A percentile compares a stretch with the other conserved stretches of the same genome.
These are phyloP conservation scores for Clarkia xantiana DNA, from an alignment of 345 rosid genomes.

Conservation along the genomic window DNA sequence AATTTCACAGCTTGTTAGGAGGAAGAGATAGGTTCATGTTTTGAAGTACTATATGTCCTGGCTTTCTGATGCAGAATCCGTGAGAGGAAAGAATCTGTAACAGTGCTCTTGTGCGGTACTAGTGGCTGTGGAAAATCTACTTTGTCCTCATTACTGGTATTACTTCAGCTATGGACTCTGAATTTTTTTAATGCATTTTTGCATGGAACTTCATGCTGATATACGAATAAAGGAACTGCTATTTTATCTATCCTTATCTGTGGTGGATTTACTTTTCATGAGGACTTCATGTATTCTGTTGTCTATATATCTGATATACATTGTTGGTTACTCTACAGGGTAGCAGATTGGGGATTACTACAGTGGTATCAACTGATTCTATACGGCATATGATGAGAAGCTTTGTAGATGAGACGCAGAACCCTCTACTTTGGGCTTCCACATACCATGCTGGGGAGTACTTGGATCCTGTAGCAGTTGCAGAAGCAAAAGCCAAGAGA, in stretches of 20 bases:
- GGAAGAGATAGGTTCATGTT: slow-evolving; percentile 5
- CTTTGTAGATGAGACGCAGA: slow-evolving; percentile 75
- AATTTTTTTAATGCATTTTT: too few relatives aligned
- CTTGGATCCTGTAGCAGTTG: slow-evolving; percentile 86
- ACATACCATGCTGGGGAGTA: slow-evolving; percentile 96
- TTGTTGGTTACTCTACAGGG: slow-evolving; percentile 23
- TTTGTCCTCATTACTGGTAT: slow-evolving; percentile 95
- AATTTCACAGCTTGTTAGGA: not conserved
- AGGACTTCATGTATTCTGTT: too few relatives aligned
- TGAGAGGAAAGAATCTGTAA: slow-evolving; percentile 94
- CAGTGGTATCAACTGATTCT: slow-evolving; percentile 94
- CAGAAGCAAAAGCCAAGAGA: slow-evolving; percentile 75
- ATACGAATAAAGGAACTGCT: too few relatives aligned
- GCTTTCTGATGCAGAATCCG: slow-evolving; percentile 60
- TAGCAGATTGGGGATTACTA: slow-evolving; percentile 80
- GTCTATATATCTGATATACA: too few relatives aligned
- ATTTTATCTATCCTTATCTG: too few relatives aligned
- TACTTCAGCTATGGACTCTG: not conserved
- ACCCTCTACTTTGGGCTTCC: slow-evolving; percentile 98
- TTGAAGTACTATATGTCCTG: slow-evolving; percentile 7
- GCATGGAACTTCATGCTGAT: too few relatives aligned
- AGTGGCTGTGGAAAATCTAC: slow-evolving; percentile 99
- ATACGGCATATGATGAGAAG: slow-evolving; percentile 99
- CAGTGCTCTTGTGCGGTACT: slow-evolving; percentile 94
- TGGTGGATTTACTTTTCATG: too few relatives aligned